These are phyloP conservation scores for Tagetes patula DNA, from an alignment of 129 eudicot genomes.

Conservation along the genomic window DNA sequence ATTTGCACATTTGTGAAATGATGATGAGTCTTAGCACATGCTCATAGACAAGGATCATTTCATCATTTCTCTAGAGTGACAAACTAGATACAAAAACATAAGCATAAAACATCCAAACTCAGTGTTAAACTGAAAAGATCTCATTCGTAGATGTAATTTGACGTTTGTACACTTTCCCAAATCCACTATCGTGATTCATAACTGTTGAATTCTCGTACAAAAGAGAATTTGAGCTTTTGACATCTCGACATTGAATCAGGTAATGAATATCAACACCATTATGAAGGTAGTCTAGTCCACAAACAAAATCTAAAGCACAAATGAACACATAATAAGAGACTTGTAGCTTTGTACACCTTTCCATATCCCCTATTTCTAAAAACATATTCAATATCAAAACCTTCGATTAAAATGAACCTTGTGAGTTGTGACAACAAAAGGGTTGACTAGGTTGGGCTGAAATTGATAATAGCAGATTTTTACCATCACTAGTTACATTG, in stretches of 20 bases:
- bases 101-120: neutral
- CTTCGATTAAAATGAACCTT: neutral
- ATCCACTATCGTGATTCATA: neutral
- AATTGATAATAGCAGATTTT: neutral
- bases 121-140: neutral
- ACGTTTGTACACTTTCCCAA: slow-evolving; percentile 19
- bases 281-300: slow-evolving; percentile 14
- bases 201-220: no score
- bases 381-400: neutral
- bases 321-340: no score
- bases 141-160: neutral
- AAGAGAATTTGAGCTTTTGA: slow-evolving; percentile 1
- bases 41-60: slow-evolving; percentile 7
- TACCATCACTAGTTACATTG: neutral
- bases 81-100: neutral
- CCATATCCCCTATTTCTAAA: no score
- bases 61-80: neutral
- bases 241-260: neutral
- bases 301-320: neutral
- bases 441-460: neutral
- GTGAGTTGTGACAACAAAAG: neutral
- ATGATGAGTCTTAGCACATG: neutral
- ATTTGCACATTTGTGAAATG: no score
- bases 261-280: neutral
- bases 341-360: no score